Base-by-base conservation (phyloP, 768 basidiomycete species). In the Suillus ampliporus region DNA sequence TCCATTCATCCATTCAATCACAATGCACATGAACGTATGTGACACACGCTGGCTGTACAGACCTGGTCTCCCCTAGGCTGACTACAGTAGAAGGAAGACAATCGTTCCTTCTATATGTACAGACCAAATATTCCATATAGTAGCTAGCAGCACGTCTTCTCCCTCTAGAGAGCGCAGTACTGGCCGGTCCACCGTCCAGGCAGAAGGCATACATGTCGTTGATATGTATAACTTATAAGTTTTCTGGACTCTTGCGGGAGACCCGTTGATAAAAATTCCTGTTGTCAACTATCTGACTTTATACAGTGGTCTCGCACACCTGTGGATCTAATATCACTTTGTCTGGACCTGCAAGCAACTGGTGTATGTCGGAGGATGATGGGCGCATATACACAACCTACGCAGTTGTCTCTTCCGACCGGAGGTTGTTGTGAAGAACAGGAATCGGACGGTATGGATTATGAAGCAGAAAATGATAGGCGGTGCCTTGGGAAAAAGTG, bases 181-280 rank as follows among this genome's bases (percentile, higher is more conserved):
- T 3, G 31, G 31, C 31, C 31, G 31, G 31, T 31, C 31, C 31
- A 83, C 89, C 17, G 88, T 82, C 14, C 90, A 92, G 64, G 84
- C 82, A 65, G 90, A 94, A 61, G 92, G 92, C 35, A 78, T 93
- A 43, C 90, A 93, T 75, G 72, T 94, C 50, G 74, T 90, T 62
- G 89, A 93, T 72, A 92, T 92, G 70, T n/a, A n/a, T n/a, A n/a
- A n/a, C n/a, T n/a, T n/a, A n/a, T n/a, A n/a, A 68, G 83, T 79
- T 46, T 57, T 57, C 46, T 58, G 14, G 10, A 40, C 60, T 44
- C 41, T 50, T 61, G 28, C 56, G n/a, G 40, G 4, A 57, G 53
- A 19, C 37, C 10, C 21, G 50, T 35, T 58, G 41, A 57, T 38
- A 48, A n/a, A 38, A 11, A 37, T 61, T 68, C 19, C 23, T 52